These are phyloP conservation scores for Naganishia vishniacii DNA, from an alignment of 768 basidiomycete genomes.

Conservation along the genomic window DNA sequence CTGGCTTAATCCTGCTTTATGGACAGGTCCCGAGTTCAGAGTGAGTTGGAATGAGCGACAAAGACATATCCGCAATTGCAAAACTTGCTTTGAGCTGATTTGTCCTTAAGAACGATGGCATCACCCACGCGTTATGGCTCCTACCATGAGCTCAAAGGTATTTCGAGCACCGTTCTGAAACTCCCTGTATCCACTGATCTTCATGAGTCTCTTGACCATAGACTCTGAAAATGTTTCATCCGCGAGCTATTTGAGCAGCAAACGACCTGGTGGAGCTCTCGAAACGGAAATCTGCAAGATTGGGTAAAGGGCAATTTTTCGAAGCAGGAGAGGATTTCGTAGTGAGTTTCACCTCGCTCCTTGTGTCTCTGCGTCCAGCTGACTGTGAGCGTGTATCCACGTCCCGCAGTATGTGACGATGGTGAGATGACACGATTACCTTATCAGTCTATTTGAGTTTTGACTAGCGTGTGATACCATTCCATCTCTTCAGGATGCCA, in stretches of 20 bases:
- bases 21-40: too few relatives aligned
- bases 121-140: constrained; percentile 38
- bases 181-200: not conserved
- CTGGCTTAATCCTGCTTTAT: not conserved
- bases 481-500: constrained; percentile 33
- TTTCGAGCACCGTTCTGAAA: not conserved
- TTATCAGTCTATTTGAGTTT: not conserved
- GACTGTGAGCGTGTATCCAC: not conserved
- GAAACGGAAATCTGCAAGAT: constrained; percentile 23
- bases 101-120: too few relatives aligned
- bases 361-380: not conserved
- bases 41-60: not conserved
- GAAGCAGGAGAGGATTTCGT: constrained; percentile 8
- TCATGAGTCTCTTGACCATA: not conserved
- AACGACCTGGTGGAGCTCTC: constrained; percentile 33
- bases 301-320: constrained; percentile 19
- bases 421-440: not conserved
- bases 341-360: constrained; percentile 31
- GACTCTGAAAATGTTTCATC: constrained; percentile 35
- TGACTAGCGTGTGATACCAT: not conserved
- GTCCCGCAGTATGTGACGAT: not conserved
- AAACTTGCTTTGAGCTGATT: too few relatives aligned
- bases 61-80: too few relatives aligned
- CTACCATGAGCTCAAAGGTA: constrained; percentile 38
- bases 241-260: constrained; percentile 29